Conservation (phyloP, 2,329 filamentous ascomycete genomes). For the Meredithiella fracta region DNA sequence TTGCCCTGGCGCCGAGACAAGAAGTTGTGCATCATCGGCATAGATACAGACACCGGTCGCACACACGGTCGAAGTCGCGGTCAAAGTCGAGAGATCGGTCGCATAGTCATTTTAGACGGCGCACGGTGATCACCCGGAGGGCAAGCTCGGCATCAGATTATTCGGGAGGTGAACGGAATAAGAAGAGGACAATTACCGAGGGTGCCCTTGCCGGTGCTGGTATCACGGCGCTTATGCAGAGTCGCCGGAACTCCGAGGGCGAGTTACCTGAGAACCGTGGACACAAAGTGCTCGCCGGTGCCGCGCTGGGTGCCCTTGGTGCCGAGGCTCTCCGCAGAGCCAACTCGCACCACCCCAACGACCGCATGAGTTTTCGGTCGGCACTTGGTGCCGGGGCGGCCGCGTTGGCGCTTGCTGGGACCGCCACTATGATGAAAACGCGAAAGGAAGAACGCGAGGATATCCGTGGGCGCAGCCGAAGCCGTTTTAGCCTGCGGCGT, state of each 20-base stretch:
- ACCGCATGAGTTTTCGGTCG: constrained; percentile 35
- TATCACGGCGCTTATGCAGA: constrained; percentile 40
- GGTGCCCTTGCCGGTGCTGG: constrained; percentile 50
- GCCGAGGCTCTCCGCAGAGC: constrained; percentile 45
- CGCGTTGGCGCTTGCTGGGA: constrained; percentile 47
- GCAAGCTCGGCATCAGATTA: constrained; percentile 22
- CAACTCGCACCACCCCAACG: constrained; percentile 37
- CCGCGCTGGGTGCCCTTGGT: constrained; percentile 45
- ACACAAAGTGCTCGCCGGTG: constrained; percentile 43
- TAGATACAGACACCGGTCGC: constrained; percentile 24
- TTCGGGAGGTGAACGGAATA: constrained; percentile 24
- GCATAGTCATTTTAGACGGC: constrained; percentile 27
- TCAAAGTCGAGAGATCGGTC: constrained; percentile 24
- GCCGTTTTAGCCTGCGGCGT: constrained; percentile 23
- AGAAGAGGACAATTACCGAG: constrained; percentile 44
- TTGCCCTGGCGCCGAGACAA: constrained; percentile 17
- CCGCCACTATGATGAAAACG: constrained; percentile 45
- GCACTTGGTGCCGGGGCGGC: constrained; percentile 47
- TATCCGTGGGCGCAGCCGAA: constrained; percentile 33
- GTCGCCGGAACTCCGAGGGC: constrained; percentile 34
- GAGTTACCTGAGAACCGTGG: constrained; percentile 35
- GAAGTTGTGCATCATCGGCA: constrained; percentile 20
- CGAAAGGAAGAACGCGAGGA: constrained; percentile 46
- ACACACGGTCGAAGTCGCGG: constrained; percentile 21
- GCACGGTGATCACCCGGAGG: constrained; percentile 28